phyloP scores from a whole-genome alignment of 495 filamentous ascomycete species.

The Sporormia fimetaria region DNA sequence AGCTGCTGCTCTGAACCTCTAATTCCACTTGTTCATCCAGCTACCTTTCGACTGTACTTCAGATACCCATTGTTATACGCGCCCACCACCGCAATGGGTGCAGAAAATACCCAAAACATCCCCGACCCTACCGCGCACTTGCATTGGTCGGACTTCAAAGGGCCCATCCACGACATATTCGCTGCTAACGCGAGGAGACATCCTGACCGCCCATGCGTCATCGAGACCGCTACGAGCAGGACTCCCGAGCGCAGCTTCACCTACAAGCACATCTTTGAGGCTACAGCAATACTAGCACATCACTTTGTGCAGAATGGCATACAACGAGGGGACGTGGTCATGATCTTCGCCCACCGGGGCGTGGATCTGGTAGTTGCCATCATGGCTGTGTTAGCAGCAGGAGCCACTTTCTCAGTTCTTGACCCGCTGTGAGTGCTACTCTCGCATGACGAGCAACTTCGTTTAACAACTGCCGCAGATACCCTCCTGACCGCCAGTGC shows the following conservation, averaged over 20 bases:
- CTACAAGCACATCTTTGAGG: constrained; percentile 80
- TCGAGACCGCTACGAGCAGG: constrained; percentile 60
- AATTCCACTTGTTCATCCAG: too few species aligned
- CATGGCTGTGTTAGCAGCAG: constrained; percentile 40
- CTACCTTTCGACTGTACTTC: too few species aligned
- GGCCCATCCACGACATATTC: constrained; percentile 74
- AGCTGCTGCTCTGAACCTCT: too few species aligned
- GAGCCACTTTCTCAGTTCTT: constrained; percentile 65
- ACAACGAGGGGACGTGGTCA: constrained; percentile 75
- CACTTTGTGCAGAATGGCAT: constrained; percentile 63
- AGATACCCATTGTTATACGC: constrained; percentile 1
- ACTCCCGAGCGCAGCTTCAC: constrained; percentile 59
- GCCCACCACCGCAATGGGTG: constrained; percentile 12
- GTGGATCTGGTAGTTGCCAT: constrained; percentile 55
- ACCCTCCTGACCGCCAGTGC: constrained; percentile 78
- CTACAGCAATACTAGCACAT: constrained; percentile 69
- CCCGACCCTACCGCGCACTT: constrained; percentile 24
- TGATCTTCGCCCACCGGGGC: constrained; percentile 78
- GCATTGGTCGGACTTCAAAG: constrained; percentile 71
- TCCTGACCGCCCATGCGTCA: constrained; percentile 68
- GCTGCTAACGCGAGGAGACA: constrained; percentile 57
- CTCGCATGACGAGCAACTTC: not conserved
- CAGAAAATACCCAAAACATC: constrained; percentile 3
- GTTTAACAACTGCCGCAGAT: constrained; percentile 29
- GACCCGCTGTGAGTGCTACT: constrained; percentile 47